Conservation (phyloP, 345 rosid genomes). For the Linum usitatissimum region DNA sequence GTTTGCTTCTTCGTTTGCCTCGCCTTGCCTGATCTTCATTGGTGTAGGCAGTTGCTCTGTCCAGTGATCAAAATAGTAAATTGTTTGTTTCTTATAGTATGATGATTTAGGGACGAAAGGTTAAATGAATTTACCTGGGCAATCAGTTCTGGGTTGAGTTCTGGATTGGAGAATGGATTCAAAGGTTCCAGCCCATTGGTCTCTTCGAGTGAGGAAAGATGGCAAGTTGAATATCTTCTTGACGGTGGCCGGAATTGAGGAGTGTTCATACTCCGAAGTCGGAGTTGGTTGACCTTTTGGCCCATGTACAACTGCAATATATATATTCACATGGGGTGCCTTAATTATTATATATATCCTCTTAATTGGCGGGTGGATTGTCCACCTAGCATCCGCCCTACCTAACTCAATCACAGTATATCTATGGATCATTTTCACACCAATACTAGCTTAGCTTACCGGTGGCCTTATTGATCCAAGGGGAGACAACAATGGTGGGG, state of each 20-base stretch:
- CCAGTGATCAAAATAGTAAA: not conserved
- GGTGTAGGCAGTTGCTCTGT: slow-evolving; percentile 49
- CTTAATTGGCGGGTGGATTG: too few species aligned
- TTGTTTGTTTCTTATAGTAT: too few species aligned
- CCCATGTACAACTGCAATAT: slow-evolving; percentile 72
- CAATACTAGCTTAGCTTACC: slow-evolving; percentile 21
- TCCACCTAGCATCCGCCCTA: too few species aligned
- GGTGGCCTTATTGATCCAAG: slow-evolving; percentile 82
- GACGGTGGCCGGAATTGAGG: slow-evolving; percentile 87
- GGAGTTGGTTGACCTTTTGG: slow-evolving; percentile 64
- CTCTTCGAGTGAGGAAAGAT: slow-evolving; percentile 67
- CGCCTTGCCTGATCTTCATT: slow-evolving; percentile 40
- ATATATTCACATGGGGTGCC: too few species aligned
- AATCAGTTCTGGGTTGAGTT: slow-evolving; percentile 65
- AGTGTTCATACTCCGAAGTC: slow-evolving; percentile 79
- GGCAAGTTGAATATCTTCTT: slow-evolving; percentile 64
- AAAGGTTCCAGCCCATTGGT: slow-evolving; percentile 83
- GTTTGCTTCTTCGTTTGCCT: slow-evolving; percentile 53
- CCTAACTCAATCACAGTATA: too few species aligned
- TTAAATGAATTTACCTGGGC: slow-evolving; percentile 36
- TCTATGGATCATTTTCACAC: too few species aligned
- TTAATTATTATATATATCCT: too few species aligned
- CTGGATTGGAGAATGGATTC: slow-evolving; percentile 47
- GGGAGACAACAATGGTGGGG: slow-evolving; percentile 66
- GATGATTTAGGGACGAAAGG: not conserved